These are phyloP conservation scores for Ophiostoma australiae DNA, from an alignment of 2,329 filamentous ascomycete genomes.

Conservation along the genomic window DNA sequence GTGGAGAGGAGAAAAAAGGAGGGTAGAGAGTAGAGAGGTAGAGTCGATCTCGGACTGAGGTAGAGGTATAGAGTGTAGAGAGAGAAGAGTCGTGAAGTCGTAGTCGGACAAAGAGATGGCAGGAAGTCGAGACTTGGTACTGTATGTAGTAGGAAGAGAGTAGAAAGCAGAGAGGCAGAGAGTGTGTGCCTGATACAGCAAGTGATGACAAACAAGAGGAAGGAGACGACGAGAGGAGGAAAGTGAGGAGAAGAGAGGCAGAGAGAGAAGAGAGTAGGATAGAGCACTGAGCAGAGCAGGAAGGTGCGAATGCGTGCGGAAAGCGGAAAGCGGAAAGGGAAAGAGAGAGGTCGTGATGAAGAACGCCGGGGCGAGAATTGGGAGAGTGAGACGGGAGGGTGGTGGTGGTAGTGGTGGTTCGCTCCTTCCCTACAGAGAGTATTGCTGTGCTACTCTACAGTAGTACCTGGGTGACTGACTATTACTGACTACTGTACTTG, in stretches of 20 bases:
- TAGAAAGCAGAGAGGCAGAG: not conserved
- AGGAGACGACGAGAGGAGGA: not conserved
- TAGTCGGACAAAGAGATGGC: not conserved
- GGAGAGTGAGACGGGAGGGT: slow-evolving; percentile 13
- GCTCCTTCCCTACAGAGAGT: not conserved
- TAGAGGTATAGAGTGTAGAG: slow-evolving; percentile 7
- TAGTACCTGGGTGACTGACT: not conserved
- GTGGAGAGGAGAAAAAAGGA: not conserved
- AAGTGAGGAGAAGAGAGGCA: not conserved
- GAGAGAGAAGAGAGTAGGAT: slow-evolving; percentile 3
- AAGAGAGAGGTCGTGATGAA: slow-evolving; percentile 15
- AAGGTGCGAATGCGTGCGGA: slow-evolving; percentile 15
- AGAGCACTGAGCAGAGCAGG: slow-evolving; percentile 11
- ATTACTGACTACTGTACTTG: not conserved
- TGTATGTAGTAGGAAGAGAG: not conserved
- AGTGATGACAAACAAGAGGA: slow-evolving; percentile 7
- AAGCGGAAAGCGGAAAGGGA: slow-evolving; percentile 15
- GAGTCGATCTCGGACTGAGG: not conserved
- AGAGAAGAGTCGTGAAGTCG: not conserved
- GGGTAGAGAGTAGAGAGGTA: not conserved
- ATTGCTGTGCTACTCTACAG: not conserved
- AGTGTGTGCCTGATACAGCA: not conserved
- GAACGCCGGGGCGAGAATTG: slow-evolving; percentile 13
- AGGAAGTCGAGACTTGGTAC: no score
- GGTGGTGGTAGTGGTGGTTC: not conserved